Evolutionary conservation across 2,329 filamentous ascomycete genomes (phyloP), one percentile per base, ranked within the genome.

Genomic region (Sarocladiaceae sp.): DNA sequence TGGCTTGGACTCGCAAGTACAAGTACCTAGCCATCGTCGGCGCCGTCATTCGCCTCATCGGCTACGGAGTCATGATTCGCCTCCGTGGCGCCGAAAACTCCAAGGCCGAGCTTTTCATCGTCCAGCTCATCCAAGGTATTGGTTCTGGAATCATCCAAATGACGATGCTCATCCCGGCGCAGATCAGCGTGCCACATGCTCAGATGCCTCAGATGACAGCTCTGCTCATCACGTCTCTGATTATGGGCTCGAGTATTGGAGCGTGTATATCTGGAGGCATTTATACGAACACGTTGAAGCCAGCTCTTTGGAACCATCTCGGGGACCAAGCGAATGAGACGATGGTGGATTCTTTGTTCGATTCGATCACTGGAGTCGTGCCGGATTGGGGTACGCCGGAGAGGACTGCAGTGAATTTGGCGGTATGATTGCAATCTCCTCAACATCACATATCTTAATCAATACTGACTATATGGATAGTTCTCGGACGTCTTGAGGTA

Each of bases 401-500:
- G 37, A 42, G 37, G 15, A 25, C 17, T 22, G 37, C 37, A 23
- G 37, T 42, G 4, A 42, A 42, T 17, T 20, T 42, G 6, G 37
- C 37, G 17, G 37, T 42, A 23, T 23, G 37, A 8, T 17, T 20
- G 11, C 35, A 39, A 39, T 42, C n/a, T n/a, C n/a, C n/a, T n/a
- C n/a, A n/a, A n/a, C n/a, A n/a, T n/a, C n/a, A n/a, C n/a, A n/a
- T n/a, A n/a, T n/a, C n/a, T n/a, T n/a, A n/a, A n/a, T n/a, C n/a
- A n/a, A n/a, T 42, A 10, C 37, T 42, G 18, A 42, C 15, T n/a
- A 15, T 42, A 12, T 23, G 23, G 37, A 36, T 20, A 42, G 37
- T 42, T 42, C 18, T 42, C 37, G 13, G 37, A 42, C 15, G 37
- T 42, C 37, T 42, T 42, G 37, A 42, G 37, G 17, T 42, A 42